phyloP scores from a whole-genome alignment of 768 basidiomycete genomes.

The Mycena floridula region DNA sequence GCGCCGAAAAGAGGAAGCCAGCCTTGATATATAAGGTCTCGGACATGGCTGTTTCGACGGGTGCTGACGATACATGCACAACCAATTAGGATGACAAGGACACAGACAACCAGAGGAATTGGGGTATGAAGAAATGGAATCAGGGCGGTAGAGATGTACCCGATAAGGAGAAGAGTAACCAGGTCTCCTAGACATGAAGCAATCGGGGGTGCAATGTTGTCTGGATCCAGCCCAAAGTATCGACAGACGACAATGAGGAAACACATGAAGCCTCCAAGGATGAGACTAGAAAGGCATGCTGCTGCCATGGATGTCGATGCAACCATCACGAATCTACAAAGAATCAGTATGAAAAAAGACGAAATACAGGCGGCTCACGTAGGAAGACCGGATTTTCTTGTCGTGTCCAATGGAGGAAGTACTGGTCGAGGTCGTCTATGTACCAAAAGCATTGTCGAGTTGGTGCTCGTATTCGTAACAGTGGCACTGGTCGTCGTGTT shows the following conservation, averaged over 20 bases:
- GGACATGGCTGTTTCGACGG: conserved; percentile 60
- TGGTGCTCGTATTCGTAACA: too few relatives aligned
- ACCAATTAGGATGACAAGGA: conserved; percentile 42
- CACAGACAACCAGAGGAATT: conserved; percentile 51
- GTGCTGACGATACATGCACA: conserved; percentile 48
- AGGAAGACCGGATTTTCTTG: conserved; percentile 29
- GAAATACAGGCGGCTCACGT: conserved; percentile 24
- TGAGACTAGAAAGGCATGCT: conserved; percentile 66
- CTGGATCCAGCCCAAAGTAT: conserved; percentile 80
- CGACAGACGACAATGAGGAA: conserved; percentile 74
- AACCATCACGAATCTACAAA: conserved; percentile 65
- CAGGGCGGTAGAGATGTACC: conserved; percentile 65
- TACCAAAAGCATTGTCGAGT: neutral
- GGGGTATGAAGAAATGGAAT: conserved; percentile 60
- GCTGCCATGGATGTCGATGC: conserved; percentile 76
- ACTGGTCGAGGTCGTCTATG: conserved; percentile 16
- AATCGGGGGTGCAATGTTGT: conserved; percentile 93
- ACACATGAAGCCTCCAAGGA: conserved; percentile 94
- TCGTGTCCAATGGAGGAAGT: conserved; percentile 18
- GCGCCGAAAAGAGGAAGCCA: conserved; percentile 91
- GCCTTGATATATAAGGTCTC: conserved; percentile 71
- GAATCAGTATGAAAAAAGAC: neutral
- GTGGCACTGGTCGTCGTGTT: conserved; percentile 8
- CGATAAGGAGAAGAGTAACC: conserved; percentile 81
- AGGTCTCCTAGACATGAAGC: conserved; percentile 92